Base-by-base conservation (phyloP, 352 stramenopile genomes). In the Phytophthora hybrid region DNA sequence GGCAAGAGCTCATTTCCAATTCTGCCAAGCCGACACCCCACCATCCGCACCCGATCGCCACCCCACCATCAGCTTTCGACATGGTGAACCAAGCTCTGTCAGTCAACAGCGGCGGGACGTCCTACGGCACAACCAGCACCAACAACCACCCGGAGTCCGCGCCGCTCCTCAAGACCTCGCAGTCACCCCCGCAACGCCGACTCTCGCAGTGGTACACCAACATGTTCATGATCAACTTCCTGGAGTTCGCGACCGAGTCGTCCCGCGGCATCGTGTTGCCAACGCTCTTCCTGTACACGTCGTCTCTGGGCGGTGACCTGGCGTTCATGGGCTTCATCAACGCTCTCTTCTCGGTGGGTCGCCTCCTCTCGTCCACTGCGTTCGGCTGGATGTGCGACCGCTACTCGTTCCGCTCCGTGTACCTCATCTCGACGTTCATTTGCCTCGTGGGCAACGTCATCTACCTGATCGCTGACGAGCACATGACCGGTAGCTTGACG, bases 351-450 rank as follows among this genome's bases (percentile, higher is more conserved):
- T 92, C 83, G 5, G 68, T 94, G 0, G 87, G 87, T 0, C 80
- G 87, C 0, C 76, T 94, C 59, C 89, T 94, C 56, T 94, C 87
- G 44, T 93, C 85, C 31, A 92, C 79, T 0, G 75, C 82, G 13
- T 94, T 94, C 59, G 87, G 87, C 58, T 94, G 87, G 87, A 91
- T 94, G 81, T 93, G 87, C 74, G 87, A 94, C 59, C 82, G 76
- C 47, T 93, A 91, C 74, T 86, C 87, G 64, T 94, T 93, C 78
- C 85, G 85, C 61, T 90, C 78, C 32, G 87, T 94, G 23, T 94
- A 94, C 65, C 73, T 94, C 51, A 74, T 93, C 29, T 93, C 87
- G n/a, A 90, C 87, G 23, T 69, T 37, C 14, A 87, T 94, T 34
- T 92, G 87, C 44, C 69, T 94, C 7, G 32, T 83, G 14, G 87